Evolutionary conservation across 2,329 filamentous ascomycete genomes (phyloP).

Genomic region (Aureobasidium namibiae): DNA sequence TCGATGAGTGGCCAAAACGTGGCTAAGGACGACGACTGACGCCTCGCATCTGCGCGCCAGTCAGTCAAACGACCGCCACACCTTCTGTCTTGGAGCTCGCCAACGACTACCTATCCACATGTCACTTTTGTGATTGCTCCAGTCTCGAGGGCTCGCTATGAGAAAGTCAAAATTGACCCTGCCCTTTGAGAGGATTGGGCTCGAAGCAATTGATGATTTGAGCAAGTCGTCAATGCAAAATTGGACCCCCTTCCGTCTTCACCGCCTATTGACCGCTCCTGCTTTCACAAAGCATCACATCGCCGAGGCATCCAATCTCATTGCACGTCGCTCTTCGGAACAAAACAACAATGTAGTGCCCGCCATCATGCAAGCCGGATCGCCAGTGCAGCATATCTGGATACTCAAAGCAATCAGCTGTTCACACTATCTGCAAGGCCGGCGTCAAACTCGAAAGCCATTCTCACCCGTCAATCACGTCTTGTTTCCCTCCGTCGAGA

Average conservation of each 20-base stretch:
- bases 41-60: neutral
- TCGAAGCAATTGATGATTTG: neutral
- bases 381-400: neutral
- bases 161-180: neutral
- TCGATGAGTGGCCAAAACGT: neutral
- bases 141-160: neutral
- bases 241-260: neutral
- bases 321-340: neutral
- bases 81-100: neutral
- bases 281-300: neutral
- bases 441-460: slow-evolving; percentile 5
- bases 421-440: slow-evolving; percentile 7
- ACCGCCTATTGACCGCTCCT: slow-evolving; percentile 11
- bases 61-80: slow-evolving; percentile 3
- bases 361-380: neutral
- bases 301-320: slow-evolving; percentile 2
- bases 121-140: slow-evolving; percentile 7
- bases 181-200: neutral
- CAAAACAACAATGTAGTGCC: neutral
- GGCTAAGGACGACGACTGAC: slow-evolving; percentile 5
- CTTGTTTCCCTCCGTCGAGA: neutral
- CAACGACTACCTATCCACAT: neutral
- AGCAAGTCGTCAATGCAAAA: neutral
- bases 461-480: slow-evolving; percentile 3
- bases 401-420: slow-evolving; percentile 6